Evolutionary conservation across 2,329 filamentous ascomycete species (phyloP), one percentile per base, ranked within the genome.

Genomic region (Fusarium hostae): DNA sequence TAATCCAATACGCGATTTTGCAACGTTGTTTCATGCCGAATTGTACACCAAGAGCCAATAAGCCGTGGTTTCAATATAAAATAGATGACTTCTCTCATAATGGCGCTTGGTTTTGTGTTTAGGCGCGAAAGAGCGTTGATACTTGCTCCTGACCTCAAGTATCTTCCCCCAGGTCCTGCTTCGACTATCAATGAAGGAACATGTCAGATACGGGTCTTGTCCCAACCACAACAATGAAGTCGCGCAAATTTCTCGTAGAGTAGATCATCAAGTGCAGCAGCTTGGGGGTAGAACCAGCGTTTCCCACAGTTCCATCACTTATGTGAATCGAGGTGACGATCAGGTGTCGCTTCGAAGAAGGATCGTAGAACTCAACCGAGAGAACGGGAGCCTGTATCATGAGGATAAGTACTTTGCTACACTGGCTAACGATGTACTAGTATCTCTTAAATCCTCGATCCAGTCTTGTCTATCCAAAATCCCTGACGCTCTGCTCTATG

Each of bases 351-450:
- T 54, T 54, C 50, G 50, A 28, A 41, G 50, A 28, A 54, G 50
- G 37, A 54, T 54, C 50, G 50, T 54, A 40, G 50, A 54, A 41
- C 50, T 54, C 50, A 54, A 54, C 37, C 50, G 50, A 18, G 50
- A 54, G 37, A 54, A 54, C 26, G 50, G 37, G 37, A 30, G 35
- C 37, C 37, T 54, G 26, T 26, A 41, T 13, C 50, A 54, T 54
- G 50, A 54, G 20, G 50, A 54, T 41, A 30, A 54, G 15, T 54
- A 54, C 37, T 54, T 54, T 54, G 26, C 50, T 41, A 40, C 50
- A 35, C 40, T 54, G 37, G 50, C 50, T 54, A 54, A 54, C 35
- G 26, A 54, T 52, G 34, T 39, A 40, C 35, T 52, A 52, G 48
- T 52, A 40, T 26, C 35, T 28, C 34, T 52, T 12, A 52, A 28